Percentiles rank a stretch among this genome's conserved stretches.
Conservation (phyloP, 176 grass and related monocot species). For the Puccinellia tenuiflora region DNA sequence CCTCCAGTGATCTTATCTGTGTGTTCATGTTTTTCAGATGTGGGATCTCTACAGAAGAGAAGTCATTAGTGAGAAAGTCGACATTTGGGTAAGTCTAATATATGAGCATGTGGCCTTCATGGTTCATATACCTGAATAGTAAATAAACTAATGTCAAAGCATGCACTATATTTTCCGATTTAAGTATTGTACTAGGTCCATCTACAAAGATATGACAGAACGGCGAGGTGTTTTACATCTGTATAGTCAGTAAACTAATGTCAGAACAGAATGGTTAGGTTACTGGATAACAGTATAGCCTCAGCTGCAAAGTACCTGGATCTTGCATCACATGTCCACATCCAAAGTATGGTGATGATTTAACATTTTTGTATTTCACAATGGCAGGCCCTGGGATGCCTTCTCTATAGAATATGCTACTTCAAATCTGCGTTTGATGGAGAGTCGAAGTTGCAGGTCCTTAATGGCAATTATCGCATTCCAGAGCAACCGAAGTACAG, state of each 20-base stretch:
- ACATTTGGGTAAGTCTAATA: slow-evolving; percentile 65
- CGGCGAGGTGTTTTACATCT: not conserved
- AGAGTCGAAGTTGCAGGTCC: slow-evolving; percentile 84
- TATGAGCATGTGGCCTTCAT: slow-evolving; percentile 6
- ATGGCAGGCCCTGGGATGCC: slow-evolving; percentile 72
- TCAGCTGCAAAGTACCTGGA: slow-evolving; percentile 9
- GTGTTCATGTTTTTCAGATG: slow-evolving; percentile 53
- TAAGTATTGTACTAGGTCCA: not conserved
- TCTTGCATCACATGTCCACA: not conserved
- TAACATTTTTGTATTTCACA: slow-evolving; percentile 12
- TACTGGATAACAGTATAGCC: not conserved
- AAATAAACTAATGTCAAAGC: not conserved
- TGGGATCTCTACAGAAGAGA: slow-evolving; percentile 94
- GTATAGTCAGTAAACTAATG: not conserved
- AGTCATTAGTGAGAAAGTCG: slow-evolving; percentile 81
- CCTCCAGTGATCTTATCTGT: slow-evolving; percentile 1
- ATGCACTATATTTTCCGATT: not conserved
- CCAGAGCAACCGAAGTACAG: slow-evolving; percentile 69
- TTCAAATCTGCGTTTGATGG: slow-evolving; percentile 86
- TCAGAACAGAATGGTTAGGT: not conserved
- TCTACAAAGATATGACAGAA: not conserved
- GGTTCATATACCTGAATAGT: not conserved
- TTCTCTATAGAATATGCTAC: slow-evolving; percentile 88
- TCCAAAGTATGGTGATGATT: not conserved
- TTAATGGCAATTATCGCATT: slow-evolving; percentile 86